These are phyloP conservation scores for Gyromitra esculenta DNA, from an alignment of 2,329 filamentous ascomycete genomes.

Conservation along the genomic window DNA sequence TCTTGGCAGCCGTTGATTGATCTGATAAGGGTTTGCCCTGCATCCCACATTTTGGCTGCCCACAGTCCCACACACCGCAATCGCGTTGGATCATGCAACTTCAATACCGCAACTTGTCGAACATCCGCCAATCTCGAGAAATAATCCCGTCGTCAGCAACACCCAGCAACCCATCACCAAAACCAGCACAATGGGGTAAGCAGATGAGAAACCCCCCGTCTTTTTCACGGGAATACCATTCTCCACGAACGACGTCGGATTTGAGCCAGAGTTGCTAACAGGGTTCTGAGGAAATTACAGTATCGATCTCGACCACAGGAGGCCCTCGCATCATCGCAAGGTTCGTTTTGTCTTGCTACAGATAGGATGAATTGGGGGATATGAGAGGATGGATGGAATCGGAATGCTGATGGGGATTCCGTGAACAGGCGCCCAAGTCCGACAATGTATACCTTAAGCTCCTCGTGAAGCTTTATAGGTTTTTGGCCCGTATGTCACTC, in stretches of 20 bases:
- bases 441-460: constrained; percentile 98
- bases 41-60: constrained; percentile 23
- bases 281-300: constrained; percentile 39
- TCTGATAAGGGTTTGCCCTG: constrained; percentile 50
- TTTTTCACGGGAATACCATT: not conserved
- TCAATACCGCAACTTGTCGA: constrained; percentile 38
- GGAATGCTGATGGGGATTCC: constrained; percentile 34
- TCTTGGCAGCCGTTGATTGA: not conserved
- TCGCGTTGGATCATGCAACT: constrained; percentile 29
- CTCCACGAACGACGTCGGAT: constrained; percentile 1
- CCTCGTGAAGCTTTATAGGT: constrained; percentile 97
- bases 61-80: constrained; percentile 47
- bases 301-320: constrained; percentile 57
- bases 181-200: constrained; percentile 52
- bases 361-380: constrained; percentile 2
- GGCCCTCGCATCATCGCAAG: constrained; percentile 56
- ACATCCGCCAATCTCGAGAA: constrained; percentile 47
- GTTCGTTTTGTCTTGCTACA: constrained; percentile 40
- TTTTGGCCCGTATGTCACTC: constrained; percentile 82
- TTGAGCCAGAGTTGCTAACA: constrained; percentile 36
- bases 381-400: constrained; percentile 9
- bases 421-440: constrained; percentile 83
- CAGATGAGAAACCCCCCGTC: constrained; percentile 11
- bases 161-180: constrained; percentile 46
- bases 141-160: constrained; percentile 37